phyloP scores from a whole-genome alignment of 2,329 filamentous ascomycete genomes.

The Arthrobotrys sinensis region DNA sequence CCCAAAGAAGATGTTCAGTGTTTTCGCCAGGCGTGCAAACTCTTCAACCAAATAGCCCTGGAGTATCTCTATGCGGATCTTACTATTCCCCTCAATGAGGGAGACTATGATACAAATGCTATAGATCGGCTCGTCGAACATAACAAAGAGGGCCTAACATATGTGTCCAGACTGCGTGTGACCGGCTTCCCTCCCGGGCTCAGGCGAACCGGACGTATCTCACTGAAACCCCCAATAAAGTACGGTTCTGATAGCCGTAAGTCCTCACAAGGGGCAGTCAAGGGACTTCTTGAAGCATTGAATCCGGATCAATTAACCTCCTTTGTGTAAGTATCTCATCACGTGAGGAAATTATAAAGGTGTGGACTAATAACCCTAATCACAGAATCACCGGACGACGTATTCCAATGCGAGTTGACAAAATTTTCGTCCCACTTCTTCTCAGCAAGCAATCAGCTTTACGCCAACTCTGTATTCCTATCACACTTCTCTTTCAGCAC shows the following conservation, averaged over 20 bases:
- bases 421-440: slow-evolving; percentile 9
- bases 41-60: slow-evolving; percentile 38
- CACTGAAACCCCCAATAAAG: not conserved
- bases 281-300: slow-evolving; percentile 9
- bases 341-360: not conserved
- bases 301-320: slow-evolving; percentile 27
- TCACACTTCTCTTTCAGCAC: slow-evolving; percentile 20
- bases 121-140: slow-evolving; percentile 3
- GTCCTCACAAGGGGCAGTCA: not conserved
- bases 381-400: slow-evolving; percentile 24
- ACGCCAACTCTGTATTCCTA: slow-evolving; percentile 35
- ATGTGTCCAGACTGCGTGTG: slow-evolving; percentile 16
- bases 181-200: slow-evolving; percentile 7
- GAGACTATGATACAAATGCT: not conserved
- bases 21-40: slow-evolving; percentile 34
- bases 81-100: slow-evolving; percentile 28
- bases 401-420: slow-evolving; percentile 18
- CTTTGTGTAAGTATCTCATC: slow-evolving; percentile 21
- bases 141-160: not conserved
- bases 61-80: slow-evolving; percentile 22
- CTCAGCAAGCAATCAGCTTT: slow-evolving; percentile 27
- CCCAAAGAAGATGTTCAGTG: not conserved
- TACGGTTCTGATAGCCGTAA: slow-evolving; percentile 13
- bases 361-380: not conserved
- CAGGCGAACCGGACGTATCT: not conserved